phyloP scores from a whole-genome alignment of 192 early-diverging fungal genomes.

The Gaertneriomyces sp. region DNA sequence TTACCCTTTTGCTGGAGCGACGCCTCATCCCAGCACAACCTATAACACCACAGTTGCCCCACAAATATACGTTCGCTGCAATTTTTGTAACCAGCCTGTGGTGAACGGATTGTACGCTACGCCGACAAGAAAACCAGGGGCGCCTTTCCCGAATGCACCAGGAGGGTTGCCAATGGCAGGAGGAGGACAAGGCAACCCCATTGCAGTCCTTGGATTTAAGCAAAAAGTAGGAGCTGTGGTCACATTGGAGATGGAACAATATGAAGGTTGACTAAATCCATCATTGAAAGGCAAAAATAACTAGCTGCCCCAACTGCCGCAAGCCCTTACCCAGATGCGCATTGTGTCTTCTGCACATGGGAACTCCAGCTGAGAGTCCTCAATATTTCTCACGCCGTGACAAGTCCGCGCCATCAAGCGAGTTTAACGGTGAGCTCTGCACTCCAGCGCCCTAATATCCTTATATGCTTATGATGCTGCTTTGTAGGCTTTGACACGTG shows the following conservation, averaged over 20 bases:
- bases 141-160: not conserved
- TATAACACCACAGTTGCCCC: slow-evolving; percentile 37
- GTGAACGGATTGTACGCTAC: slow-evolving; percentile 20
- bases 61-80: slow-evolving; percentile 83
- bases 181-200: not conserved
- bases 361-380: slow-evolving; percentile 61
- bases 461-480: no score
- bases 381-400: slow-evolving; percentile 36
- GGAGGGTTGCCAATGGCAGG: not conserved
- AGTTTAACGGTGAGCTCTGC: slow-evolving; percentile 15
- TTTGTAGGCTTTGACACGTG: slow-evolving; percentile 58
- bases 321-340: slow-evolving; percentile 37
- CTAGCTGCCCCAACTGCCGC: slow-evolving; percentile 40
- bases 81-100: slow-evolving; percentile 69
- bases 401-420: slow-evolving; percentile 6
- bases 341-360: slow-evolving; percentile 39
- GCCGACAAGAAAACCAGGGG: slow-evolving; percentile 1
- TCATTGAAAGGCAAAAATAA: slow-evolving; percentile 35
- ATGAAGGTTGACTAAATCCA: not conserved
- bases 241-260: not conserved
- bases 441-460: no score
- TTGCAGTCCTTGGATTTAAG: slow-evolving; percentile 14
- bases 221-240: slow-evolving; percentile 13
- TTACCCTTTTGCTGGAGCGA: slow-evolving; percentile 13
- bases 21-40: slow-evolving; percentile 19